phyloP scores from a whole-genome alignment of 495 filamentous ascomycete species.

The Xylaria venustula region DNA sequence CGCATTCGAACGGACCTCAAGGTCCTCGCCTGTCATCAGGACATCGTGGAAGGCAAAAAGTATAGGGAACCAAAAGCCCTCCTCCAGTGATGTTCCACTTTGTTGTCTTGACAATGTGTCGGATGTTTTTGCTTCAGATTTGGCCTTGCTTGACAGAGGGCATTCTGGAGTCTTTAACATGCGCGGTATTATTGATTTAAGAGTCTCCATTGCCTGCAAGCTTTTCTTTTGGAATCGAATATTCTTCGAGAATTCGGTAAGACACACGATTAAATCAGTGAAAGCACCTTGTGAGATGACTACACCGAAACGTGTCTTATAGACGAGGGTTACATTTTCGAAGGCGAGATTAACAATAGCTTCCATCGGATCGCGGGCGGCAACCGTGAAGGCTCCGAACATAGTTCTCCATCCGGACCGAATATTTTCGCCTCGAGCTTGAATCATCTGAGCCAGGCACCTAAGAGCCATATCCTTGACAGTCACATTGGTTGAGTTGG shows the following conservation, averaged over 20 bases:
- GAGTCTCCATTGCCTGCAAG: constrained; percentile 88
- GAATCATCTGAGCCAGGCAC: constrained; percentile 99
- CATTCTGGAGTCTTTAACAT: constrained; percentile 98
- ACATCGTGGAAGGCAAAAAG: constrained; percentile 98
- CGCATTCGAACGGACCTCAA: constrained; percentile 94
- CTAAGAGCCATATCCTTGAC: constrained; percentile 98
- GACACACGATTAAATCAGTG: constrained; percentile 89
- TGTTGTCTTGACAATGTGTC: constrained; percentile 37
- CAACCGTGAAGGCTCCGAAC: constrained; percentile 98
- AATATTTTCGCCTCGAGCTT: constrained; percentile 92
- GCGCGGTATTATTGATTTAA: constrained; percentile 85
- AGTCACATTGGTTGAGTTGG: constrained; percentile 80
- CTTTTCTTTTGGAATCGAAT: constrained; percentile 97
- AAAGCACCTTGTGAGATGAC: constrained; percentile 97
- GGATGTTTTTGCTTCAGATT: constrained; percentile 26
- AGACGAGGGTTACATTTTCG: constrained; percentile 96
- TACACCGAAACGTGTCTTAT: constrained; percentile 93
- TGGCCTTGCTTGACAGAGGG: constrained; percentile 55
- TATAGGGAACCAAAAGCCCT: constrained; percentile 98
- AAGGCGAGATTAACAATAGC: constrained; percentile 94
- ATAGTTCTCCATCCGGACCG: constrained; percentile 98
- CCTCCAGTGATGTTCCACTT: constrained; percentile 73
- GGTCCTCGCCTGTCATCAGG: constrained; percentile 96
- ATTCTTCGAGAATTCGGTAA: constrained; percentile 99
- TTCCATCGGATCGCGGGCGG: constrained; percentile 89